A percentile compares a stretch with the other conserved stretches of the same genome.
Evolutionary conservation across 1,284 basidiomycete species (phyloP).

Genomic region (Gastroboletus turbinatus): DNA sequence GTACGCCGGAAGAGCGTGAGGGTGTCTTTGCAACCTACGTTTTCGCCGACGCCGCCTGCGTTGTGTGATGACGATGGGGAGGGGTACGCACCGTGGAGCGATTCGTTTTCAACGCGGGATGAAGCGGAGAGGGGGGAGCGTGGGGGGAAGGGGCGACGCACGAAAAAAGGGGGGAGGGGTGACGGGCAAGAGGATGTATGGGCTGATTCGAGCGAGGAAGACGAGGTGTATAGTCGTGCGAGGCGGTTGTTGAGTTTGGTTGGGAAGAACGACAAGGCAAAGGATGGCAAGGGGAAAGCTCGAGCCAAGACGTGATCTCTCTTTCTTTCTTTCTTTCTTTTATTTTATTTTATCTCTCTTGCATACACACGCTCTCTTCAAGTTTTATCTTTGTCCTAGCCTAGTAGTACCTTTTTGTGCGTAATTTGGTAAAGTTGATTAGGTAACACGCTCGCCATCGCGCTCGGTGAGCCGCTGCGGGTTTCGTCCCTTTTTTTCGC

Average conservation of each 20-base stretch:
- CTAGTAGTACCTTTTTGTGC: not conserved
- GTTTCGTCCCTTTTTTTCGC: not conserved
- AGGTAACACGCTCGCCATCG: slow-evolving; percentile 6
- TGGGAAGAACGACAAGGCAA: slow-evolving; percentile 42
- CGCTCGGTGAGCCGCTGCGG: not conserved
- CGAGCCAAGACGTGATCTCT: slow-evolving; percentile 17
- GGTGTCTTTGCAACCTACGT: slow-evolving; percentile 69
- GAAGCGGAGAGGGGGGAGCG: not conserved
- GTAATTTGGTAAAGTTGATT: slow-evolving; percentile 7
- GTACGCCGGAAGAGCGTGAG: slow-evolving; percentile 69
- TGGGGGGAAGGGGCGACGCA: not conserved
- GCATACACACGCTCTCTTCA: not conserved
- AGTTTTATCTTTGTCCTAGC: not conserved
- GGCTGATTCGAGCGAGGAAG: slow-evolving; percentile 73
- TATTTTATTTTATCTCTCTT: not conserved
- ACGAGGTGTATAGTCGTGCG: slow-evolving; percentile 62
- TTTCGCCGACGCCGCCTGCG: slow-evolving; percentile 66
- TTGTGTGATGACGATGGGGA: slow-evolving; percentile 48
- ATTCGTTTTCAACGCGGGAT: slow-evolving; percentile 5
- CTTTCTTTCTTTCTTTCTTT: not conserved
- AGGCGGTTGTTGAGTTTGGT: slow-evolving; percentile 48
- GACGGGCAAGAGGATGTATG: slow-evolving; percentile 46
- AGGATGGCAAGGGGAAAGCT: slow-evolving; percentile 25
- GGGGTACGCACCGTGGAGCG: slow-evolving; percentile 26
- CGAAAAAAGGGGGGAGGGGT: not conserved